A percentile compares a stretch with the other conserved stretches of the same genome.
Conservation (phyloP, 2,329 filamentous ascomycete species). For the Verticillium isaacii region DNA sequence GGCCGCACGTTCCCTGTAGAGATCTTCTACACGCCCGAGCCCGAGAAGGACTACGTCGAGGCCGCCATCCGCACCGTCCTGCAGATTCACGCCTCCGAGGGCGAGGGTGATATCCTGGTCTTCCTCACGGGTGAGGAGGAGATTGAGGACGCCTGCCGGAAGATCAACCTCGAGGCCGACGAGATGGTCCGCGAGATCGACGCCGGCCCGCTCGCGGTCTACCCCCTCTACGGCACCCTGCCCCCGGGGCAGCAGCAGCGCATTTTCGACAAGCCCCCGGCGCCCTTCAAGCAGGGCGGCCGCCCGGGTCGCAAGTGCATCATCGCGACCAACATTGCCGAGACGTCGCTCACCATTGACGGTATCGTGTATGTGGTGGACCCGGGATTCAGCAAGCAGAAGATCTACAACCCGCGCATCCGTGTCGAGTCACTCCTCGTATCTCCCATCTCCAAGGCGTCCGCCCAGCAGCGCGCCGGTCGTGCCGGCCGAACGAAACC, state of each 20-base stretch:
- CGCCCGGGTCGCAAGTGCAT: conserved; percentile 90
- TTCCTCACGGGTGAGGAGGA: conserved; percentile 98
- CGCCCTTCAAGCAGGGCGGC: conserved; percentile 67
- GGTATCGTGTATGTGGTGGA: conserved; percentile 99
- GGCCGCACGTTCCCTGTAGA: conserved; percentile 95
- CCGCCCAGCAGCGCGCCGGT: conserved; percentile 94
- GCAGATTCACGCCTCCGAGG: conserved; percentile 91
- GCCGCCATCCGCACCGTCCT: conserved; percentile 90
- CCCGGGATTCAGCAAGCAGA: conserved; percentile 98
- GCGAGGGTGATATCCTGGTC: conserved; percentile 85
- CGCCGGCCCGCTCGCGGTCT: conserved; percentile 82
- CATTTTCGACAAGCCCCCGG: conserved; percentile 88
- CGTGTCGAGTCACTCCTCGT: conserved; percentile 96
- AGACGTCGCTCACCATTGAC: conserved; percentile 96
- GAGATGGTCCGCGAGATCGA: conserved; percentile 90
- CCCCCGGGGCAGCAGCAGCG: conserved; percentile 90
- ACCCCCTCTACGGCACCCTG: conserved; percentile 89
- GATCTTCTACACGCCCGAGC: conserved; percentile 96
- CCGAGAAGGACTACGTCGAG: conserved; percentile 95
- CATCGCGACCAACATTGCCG: conserved; percentile 94
- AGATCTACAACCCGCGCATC: conserved; percentile 96
- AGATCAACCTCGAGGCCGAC: conserved; percentile 85
- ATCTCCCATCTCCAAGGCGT: conserved; percentile 95
- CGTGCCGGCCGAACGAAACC: conserved; percentile 98
- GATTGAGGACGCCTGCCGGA: conserved; percentile 92